Base-by-base conservation (phyloP, 2,329 filamentous ascomycete genomes). In the Penicillium olsonii region DNA sequence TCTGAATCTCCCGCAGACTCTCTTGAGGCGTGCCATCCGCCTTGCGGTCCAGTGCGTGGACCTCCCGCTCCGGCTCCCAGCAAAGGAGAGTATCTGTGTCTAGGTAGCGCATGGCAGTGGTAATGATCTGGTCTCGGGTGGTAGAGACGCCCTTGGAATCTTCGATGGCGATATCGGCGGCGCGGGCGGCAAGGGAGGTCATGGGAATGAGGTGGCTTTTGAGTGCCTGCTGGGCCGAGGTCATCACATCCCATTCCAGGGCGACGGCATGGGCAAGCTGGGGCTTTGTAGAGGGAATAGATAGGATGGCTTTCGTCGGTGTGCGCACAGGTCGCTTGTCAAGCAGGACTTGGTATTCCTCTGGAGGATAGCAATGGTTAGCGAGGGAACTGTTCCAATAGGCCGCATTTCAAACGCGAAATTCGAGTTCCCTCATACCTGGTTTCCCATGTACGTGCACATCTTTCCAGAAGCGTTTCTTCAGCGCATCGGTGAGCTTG, bases 31-130 rank as follows among this genome's bases (percentile, higher is more conserved):
- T 70, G 4, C 76, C 77, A 47, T 78, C 77, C 37, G 68, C 70
- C 4, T 68, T 63, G 24, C 75, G 69, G 34, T 84, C 72, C 29
- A 77, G 72, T 2, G 77, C 76, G 34, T 80, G 71, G 51, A 75
- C 59, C 38, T 73, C 73, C 48, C 74, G 73, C 62, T 78, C 78
- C 0, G 85, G 85, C 15, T 84, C 90, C 89, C 91, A 96, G 80
- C 92, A 97, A 2, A 99, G 83, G 29, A 97, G 75, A 0, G 90
- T 92, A 73, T 99, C 94, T 1, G 94, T 97, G 62, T 91, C 85
- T 20, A 99, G 81, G 70, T 97, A 97, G 39, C 87, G 83, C 79
- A 97, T 82, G 43, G 94, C 74, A 55, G 84, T 85, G 15, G 75
- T 77, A 14, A 87, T 75, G 39, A 96, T 84, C 34, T 80, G 75